A percentile compares a stretch with the other conserved stretches of the same genome.
phyloP scores from a whole-genome alignment of 345 rosid species.

The Psidium friedrichsthalianum region DNA sequence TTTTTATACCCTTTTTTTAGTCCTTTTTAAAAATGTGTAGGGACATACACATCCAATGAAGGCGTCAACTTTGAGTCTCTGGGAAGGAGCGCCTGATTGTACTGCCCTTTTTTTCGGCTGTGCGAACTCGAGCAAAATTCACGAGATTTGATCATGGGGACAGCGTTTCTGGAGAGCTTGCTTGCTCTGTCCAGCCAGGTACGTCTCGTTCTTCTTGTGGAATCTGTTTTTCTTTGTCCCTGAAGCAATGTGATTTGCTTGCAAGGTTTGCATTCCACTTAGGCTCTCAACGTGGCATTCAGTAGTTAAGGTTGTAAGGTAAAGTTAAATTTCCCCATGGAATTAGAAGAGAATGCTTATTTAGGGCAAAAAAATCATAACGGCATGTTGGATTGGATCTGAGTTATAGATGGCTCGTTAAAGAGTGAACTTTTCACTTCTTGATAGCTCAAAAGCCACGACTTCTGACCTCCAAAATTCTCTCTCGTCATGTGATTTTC shows the following conservation, averaged over 20 bases:
- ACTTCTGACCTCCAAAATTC: background rate
- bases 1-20: background rate
- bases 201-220: background rate
- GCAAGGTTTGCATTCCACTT: background rate
- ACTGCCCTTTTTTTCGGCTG: background rate
- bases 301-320: background rate
- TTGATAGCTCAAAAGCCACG: background rate
- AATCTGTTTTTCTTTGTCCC: background rate
- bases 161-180: slow-evolving; percentile 15
- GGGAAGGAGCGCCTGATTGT: slow-evolving; percentile 7
- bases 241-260: background rate
- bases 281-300: background rate
- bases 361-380: background rate
- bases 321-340: slow-evolving; percentile 21
- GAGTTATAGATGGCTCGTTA: background rate
- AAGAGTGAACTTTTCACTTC: background rate
- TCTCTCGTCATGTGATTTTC: background rate
- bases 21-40: background rate
- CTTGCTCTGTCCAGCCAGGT: background rate
- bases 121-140: slow-evolving; percentile 1
- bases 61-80: background rate
- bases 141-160: slow-evolving; percentile 28
- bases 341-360: slow-evolving; percentile 17
- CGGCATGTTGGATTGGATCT: background rate
- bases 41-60: background rate